Percentiles rank a stretch among this genome's conserved stretches.
phyloP scores from a whole-genome alignment of 2,329 filamentous ascomycete genomes.

The Claviceps capensis region DNA sequence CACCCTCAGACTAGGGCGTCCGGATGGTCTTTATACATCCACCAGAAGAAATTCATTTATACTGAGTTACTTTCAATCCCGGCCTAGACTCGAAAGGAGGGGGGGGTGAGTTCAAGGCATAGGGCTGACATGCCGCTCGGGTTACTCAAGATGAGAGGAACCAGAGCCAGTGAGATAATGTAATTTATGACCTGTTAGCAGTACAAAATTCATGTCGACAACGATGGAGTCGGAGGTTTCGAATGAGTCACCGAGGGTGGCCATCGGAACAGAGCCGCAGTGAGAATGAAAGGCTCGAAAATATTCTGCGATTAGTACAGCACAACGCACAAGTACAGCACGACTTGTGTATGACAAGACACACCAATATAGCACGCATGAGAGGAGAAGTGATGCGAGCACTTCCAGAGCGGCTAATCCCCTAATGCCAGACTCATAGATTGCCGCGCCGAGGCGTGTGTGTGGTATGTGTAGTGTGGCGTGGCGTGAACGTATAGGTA shows the following conservation, averaged over 20 bases:
- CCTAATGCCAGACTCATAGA: conserved; percentile 2
- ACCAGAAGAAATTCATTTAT: neutral
- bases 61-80: neutral
- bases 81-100: neutral
- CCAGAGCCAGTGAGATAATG: neutral
- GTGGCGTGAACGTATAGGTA: neutral
- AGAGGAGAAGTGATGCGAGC: neutral
- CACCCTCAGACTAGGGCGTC: neutral
- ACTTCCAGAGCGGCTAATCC: neutral
- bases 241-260: neutral
- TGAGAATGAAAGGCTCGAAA: neutral
- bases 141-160: neutral
- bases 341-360: neutral
- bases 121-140: conserved; percentile 4
- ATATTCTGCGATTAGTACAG: no score
- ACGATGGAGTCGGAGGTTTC: neutral
- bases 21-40: neutral
- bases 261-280: neutral
- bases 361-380: neutral
- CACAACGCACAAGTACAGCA: no score
- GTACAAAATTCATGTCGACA: no score
- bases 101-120: conserved; percentile 1
- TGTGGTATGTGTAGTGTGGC: neutral
- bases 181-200: no score
- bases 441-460: neutral